Evolutionary conservation across 805 yeast species (phyloP), one percentile per base, ranked within the genome.

Genomic region (Candida boidinii): DNA sequence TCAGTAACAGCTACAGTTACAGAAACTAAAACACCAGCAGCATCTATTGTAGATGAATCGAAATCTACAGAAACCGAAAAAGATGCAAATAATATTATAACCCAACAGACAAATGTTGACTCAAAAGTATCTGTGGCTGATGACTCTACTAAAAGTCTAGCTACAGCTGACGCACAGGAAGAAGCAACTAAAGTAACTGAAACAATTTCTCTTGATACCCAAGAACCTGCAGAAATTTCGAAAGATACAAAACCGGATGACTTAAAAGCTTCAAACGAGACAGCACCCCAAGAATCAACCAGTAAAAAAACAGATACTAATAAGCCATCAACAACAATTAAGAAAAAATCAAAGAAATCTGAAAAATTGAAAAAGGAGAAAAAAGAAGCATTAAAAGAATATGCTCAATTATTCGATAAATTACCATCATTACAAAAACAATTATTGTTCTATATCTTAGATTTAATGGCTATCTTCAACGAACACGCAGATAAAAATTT

Each of bases 381-480:
- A 5, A 71, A 74, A 39, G 71, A 70, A 19, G 82, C 94, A 2
- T 67, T 86, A 13, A 73, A 70, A 28, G 81, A 76, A 31, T 86
- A 86, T 55, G 85, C 85, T 43, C 39, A 44, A 17, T 64, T 87
- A 41, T 77, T 92, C 23, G 73, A 74, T 35, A 60, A 64, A 35
- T 67, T 92, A 34, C 95, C 96, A 1, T 68, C 68, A n/a, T 68
- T 81, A 28, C 77, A 90, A 35, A 76, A 79, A 44, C 95, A 90
- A 48, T 64, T 92, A 20, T 64, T 92, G 6, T 81, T 87, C 42
- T 92, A 92, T 61, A 72, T 92, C 16, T 60, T 92, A 40, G 98
- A 92, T 55, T 62, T 92, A 42, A 64, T 92, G 37, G 80, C 94
- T 11, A 72, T 87, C 60, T 94, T 92, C 48, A 81, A 87, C 27